A percentile compares a stretch with the other conserved stretches of the same genome.
phyloP scores from a whole-genome alignment of 2,329 filamentous ascomycete genomes.

The Nemania sp. region DNA sequence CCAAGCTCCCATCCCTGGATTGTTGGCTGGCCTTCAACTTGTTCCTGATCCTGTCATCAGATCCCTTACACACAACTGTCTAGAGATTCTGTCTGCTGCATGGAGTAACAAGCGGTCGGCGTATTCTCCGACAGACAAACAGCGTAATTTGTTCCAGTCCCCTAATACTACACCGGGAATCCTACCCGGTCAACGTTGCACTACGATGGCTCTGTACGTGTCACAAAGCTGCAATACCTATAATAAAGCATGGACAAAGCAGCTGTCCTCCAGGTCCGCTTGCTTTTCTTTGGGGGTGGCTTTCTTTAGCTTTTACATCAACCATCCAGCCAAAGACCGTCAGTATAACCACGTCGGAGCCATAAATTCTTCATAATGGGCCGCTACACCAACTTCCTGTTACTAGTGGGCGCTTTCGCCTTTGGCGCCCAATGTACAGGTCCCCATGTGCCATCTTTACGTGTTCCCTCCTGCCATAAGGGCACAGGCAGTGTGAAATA shows the following conservation, averaged over 20 bases:
- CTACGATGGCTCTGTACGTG: slow-evolving; percentile 1
- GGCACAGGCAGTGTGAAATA: slow-evolving; percentile 45
- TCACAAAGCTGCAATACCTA: slow-evolving; percentile 13
- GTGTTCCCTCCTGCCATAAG: slow-evolving; percentile 47
- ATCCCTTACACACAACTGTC: neutral
- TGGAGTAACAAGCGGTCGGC: neutral
- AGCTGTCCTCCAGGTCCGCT: neutral
- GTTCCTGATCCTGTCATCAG: slow-evolving; percentile 1
- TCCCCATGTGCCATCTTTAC: slow-evolving; percentile 35
- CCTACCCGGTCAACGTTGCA: slow-evolving; percentile 1
- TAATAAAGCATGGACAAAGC: slow-evolving; percentile 4
- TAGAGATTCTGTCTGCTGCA: neutral
- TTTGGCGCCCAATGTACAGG: slow-evolving; percentile 20
- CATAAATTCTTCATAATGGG: slow-evolving; percentile 17
- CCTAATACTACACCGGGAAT: slow-evolving; percentile 15
- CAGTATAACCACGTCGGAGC: neutral
- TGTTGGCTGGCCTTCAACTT: neutral
- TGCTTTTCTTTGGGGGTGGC: neutral
- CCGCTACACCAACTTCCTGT: slow-evolving; percentile 25
- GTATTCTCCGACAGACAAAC: neutral
- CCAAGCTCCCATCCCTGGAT: slow-evolving; percentile 15
- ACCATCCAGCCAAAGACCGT: neutral
- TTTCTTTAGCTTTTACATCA: neutral
- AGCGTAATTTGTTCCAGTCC: slow-evolving; percentile 9
- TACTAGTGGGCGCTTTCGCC: slow-evolving; percentile 26